Conservation (phyloP, 495 filamentous ascomycete species). For the Margaritispora aquatica region DNA sequence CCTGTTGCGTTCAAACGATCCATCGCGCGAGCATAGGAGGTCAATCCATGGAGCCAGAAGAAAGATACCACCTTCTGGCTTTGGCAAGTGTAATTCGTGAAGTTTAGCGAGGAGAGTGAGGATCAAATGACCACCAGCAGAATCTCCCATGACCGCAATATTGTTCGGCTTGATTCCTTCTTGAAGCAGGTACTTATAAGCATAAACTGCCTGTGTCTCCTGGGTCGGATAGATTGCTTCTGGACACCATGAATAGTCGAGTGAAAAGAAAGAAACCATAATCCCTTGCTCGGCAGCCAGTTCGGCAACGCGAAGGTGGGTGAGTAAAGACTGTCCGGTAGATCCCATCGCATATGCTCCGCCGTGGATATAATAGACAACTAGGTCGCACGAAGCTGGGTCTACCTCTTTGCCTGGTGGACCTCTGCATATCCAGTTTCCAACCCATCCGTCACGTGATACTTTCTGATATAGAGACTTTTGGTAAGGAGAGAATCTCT, state of each 20-base stretch:
- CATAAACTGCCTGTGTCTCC: not conserved
- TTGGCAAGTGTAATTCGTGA: not conserved
- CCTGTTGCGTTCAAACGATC: not conserved
- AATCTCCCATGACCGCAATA: not conserved
- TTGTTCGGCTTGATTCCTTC: not conserved
- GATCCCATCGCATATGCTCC: not conserved
- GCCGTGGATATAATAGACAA: not conserved
- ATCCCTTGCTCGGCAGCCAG: not conserved
- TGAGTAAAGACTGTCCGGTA: not conserved
- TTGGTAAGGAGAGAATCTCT: not conserved
- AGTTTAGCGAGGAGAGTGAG: not conserved
- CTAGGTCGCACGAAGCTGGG: not conserved
- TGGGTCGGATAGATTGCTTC: not conserved
- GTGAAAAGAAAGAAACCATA: not conserved
- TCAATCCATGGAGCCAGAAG: not conserved
- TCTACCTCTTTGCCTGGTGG: not conserved
- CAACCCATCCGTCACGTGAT: not conserved
- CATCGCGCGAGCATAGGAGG: not conserved
- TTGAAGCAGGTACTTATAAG: not conserved
- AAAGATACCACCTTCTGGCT: not conserved
- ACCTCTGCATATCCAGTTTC: conserved; percentile 1
- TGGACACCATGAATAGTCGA: not conserved
- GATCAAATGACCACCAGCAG: not conserved
- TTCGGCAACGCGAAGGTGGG: not conserved
- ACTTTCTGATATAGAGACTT: not conserved